Base-by-base conservation (phyloP, 176 grass and related monocot genomes). In the Ensete ventricosum region DNA sequence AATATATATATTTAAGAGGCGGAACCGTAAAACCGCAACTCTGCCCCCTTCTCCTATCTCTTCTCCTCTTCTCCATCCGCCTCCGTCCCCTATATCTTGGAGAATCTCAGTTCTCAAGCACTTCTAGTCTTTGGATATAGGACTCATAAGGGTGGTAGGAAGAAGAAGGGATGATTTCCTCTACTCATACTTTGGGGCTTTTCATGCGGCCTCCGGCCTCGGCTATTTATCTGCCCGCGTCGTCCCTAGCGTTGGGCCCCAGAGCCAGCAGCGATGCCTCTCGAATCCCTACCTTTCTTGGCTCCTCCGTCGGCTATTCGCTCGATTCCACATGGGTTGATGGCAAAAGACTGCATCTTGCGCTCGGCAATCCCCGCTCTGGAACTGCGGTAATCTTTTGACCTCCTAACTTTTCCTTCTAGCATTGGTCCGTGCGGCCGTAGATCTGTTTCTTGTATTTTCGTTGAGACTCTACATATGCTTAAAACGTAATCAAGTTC, bases 281-380 rank as follows among this genome's bases (percentile, higher is more conserved):
- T 57, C 84, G 69, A 79, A 79, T 82, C 84, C 75, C 80, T 82
- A 75, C 53, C 62, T 79, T 82, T 60, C 22, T 8, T 3, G 9
- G 43, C 58, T 83, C 65, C 48, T 71, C 76, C 59, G 2, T 69
- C 24, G 22, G 67, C 76, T 55, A 53, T 13, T 70, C 60, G 3
- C 62, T 55, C 23, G 53, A 13, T 72, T 11, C 60, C 8, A 23
- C 25, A 75, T 79, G 84, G 84, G 22, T 82, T 53, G 80, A 72
- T 69, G 27, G 16, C 29, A 66, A 80, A 55, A 69, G 67, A 22
- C 55, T 65, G 26, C 26, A 27, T 73, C 68, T 50, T 19, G 27
- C 50, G 67, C 72, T 53, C n/a, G 65, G 48, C 22, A 64, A 50
- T 64, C 58, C 55, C 52, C 73, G 64, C 60, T 73, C 50, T 12